Conservation (phyloP, 2,329 filamentous ascomycete genomes). For the Orbilia javanica region DNA sequence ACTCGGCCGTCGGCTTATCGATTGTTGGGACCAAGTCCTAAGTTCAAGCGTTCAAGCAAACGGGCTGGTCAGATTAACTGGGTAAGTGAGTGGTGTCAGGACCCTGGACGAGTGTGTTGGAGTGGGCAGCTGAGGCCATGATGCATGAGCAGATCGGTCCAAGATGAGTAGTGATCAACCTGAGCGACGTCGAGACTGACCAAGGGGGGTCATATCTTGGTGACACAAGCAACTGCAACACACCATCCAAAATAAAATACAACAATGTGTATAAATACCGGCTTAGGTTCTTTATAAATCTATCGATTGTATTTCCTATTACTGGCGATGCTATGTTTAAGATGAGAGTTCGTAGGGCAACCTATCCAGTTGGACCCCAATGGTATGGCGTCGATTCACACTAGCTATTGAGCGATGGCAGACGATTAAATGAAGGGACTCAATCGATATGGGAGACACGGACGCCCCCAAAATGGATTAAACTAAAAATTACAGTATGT, state of each 20-base stretch:
- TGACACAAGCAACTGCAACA: not conserved
- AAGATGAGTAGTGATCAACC: not conserved
- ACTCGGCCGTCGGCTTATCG: not conserved
- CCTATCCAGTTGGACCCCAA: not conserved
- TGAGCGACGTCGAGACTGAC: no score
- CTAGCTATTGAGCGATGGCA: not conserved
- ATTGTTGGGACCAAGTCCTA: not conserved
- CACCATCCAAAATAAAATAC: not conserved
- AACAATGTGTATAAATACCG: not conserved
- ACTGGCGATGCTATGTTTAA: no score
- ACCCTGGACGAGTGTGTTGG: not conserved
- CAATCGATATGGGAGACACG: not conserved
- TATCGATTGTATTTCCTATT: no score
- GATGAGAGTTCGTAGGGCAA: no score
- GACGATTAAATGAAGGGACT: not conserved
- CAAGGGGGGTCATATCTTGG: no score
- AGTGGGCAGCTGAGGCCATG: not conserved
- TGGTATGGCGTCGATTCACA: not conserved
- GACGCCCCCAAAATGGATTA: not conserved
- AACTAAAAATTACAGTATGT: conserved; percentile 9
- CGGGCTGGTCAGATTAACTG: not conserved
- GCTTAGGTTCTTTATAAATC: no score
- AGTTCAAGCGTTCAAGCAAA: not conserved
- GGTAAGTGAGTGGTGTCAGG: no score
- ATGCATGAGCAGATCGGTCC: not conserved